phyloP scores from a whole-genome alignment of 768 basidiomycete species.

The Rhodotorula diobovata region DNA sequence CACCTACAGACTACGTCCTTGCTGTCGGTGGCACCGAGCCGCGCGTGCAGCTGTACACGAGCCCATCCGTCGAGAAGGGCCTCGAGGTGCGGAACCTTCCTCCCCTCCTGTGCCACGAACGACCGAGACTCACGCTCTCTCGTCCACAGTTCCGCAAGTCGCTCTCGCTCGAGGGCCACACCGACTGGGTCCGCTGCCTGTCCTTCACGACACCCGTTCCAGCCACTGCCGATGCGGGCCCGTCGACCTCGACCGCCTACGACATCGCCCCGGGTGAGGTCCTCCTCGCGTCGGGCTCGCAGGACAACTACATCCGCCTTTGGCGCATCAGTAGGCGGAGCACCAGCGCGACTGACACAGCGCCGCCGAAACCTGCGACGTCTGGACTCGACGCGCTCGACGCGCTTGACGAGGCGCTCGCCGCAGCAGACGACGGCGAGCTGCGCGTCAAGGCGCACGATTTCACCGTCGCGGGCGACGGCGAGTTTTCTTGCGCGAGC shows the following conservation, averaged over 20 bases:
- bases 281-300: conserved; percentile 84
- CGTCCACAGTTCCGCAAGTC: conserved; percentile 22
- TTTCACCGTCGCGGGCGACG: conserved; percentile 58
- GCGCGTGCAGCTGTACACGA: conserved; percentile 70
- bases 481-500: conserved; percentile 69
- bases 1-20: conserved; percentile 56
- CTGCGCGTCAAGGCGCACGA: conserved; percentile 76
- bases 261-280: conserved; percentile 53
- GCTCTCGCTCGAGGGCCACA: conserved; percentile 60
- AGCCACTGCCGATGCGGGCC: background rate
- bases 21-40: conserved; percentile 78
- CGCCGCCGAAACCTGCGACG: background rate
- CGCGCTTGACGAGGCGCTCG: conserved; percentile 25
- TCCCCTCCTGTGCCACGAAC: conserved; percentile 51
- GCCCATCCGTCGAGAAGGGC: conserved; percentile 55
- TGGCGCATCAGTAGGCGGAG: conserved; percentile 69
- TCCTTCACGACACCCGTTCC: conserved; percentile 55
- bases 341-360: background rate
- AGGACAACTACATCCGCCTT: conserved; percentile 86
- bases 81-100: conserved; percentile 53
- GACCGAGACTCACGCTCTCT: conserved; percentile 48
- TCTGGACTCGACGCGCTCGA: conserved; percentile 37
- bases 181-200: conserved; percentile 89
- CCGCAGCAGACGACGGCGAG: conserved; percentile 54
- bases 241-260: conserved; percentile 7